phyloP scores from a whole-genome alignment of 495 filamentous ascomycete genomes.

The Neurospora sp. region DNA sequence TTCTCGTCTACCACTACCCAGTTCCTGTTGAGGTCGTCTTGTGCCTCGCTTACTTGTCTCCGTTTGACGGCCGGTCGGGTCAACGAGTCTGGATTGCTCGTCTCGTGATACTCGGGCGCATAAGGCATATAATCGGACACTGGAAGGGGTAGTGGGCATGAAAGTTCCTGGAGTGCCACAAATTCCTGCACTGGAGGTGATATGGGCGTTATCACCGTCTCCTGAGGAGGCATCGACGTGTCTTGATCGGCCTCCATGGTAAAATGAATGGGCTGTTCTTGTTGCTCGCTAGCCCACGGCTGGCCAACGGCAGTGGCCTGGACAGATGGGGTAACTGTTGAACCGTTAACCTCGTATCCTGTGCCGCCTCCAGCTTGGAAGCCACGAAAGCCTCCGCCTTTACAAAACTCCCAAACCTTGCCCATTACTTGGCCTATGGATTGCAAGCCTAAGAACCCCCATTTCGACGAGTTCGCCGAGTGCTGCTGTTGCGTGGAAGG shows the following conservation, averaged over 20 bases:
- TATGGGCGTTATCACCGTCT: neutral
- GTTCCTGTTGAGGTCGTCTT: conserved; percentile 49
- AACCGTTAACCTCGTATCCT: conserved; percentile 43
- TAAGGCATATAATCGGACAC: conserved; percentile 9
- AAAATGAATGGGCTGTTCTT: conserved; percentile 1
- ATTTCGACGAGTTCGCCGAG: conserved; percentile 18
- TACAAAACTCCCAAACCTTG: conserved; percentile 78
- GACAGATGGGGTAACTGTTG: conserved; percentile 16
- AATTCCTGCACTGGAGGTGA: neutral
- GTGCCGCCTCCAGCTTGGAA: conserved; percentile 78
- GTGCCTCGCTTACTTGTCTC: conserved; percentile 37
- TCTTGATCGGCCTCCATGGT: neutral
- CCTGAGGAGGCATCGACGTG: neutral
- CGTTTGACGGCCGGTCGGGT: conserved; percentile 40
- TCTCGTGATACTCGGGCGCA: conserved; percentile 18
- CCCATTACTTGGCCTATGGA: conserved; percentile 52
- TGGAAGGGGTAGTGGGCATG: neutral
- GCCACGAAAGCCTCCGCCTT: conserved; percentile 58
- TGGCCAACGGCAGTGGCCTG: neutral
- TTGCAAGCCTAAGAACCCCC: conserved; percentile 35
- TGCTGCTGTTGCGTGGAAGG: neutral
- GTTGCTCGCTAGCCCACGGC: neutral
- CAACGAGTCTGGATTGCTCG: conserved; percentile 31
- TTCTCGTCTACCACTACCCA: conserved; percentile 65
- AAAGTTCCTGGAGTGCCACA: neutral